Percentiles rank a stretch among this genome's conserved stretches.
phyloP scores from a whole-genome alignment of 805 yeast species.

The Blastobotrys attinorum region DNA sequence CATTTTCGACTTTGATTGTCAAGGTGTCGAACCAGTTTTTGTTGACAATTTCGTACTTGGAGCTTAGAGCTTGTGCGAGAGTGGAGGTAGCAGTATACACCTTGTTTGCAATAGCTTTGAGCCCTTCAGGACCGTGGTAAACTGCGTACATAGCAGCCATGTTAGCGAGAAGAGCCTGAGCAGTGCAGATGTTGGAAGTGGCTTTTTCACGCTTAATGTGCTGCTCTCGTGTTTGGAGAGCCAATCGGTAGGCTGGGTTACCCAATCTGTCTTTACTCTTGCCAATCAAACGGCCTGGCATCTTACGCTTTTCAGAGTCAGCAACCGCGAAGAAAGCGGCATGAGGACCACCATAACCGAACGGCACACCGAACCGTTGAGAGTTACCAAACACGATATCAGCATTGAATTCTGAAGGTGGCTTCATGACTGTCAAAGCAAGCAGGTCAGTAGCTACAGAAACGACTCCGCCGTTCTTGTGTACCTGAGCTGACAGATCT shows the following conservation, averaged over 20 bases:
- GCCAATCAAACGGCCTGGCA: constrained; percentile 96
- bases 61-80: constrained; percentile 53
- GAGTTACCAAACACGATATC: constrained; percentile 90
- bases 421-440: constrained; percentile 76
- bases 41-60: constrained; percentile 46
- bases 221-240: constrained; percentile 96
- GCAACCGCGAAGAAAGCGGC: constrained; percentile 94
- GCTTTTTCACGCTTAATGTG: constrained; percentile 97
- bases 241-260: constrained; percentile 79
- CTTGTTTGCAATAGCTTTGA: constrained; percentile 67
- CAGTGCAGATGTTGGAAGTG: constrained; percentile 95
- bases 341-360: constrained; percentile 98
- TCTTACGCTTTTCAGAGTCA: constrained; percentile 75
- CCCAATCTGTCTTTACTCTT: constrained; percentile 88
- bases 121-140: constrained; percentile 89
- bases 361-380: constrained; percentile 95
- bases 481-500: constrained; percentile 56
- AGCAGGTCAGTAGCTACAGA: constrained; percentile 87
- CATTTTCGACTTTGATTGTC: constrained; percentile 46
- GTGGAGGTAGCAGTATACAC: constrained; percentile 66
- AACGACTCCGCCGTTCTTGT: constrained; percentile 62
- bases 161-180: constrained; percentile 93
- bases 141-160: constrained; percentile 94
- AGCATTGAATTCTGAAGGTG: constrained; percentile 83
- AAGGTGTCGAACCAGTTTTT: constrained; percentile 80